These are phyloP conservation scores for Salix viminalis DNA, from an alignment of 345 rosid genomes.

Conservation along the genomic window DNA sequence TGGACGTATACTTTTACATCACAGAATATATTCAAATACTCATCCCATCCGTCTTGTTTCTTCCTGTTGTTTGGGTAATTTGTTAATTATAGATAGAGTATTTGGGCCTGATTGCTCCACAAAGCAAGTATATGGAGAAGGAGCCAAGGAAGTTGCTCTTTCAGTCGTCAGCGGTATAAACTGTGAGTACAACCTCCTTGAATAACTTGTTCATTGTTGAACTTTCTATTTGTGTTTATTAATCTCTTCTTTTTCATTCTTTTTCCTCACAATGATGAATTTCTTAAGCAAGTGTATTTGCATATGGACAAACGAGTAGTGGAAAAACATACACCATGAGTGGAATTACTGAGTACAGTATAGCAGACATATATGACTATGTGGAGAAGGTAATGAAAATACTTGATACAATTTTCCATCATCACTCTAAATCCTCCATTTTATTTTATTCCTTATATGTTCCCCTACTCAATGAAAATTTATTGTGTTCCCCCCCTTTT, in stretches of 20 bases:
- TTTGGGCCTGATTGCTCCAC: slow-evolving; percentile 66
- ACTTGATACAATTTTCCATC: background rate
- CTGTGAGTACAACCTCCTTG: slow-evolving; percentile 31
- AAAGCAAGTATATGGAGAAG: slow-evolving; percentile 70
- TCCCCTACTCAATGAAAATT: slow-evolving; percentile 3
- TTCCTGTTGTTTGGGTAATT: slow-evolving; percentile 18
- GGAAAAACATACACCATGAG: slow-evolving; percentile 94
- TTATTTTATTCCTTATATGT: background rate
- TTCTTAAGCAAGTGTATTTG: slow-evolving; percentile 83
- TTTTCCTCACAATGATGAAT: background rate
- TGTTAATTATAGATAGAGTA: slow-evolving; percentile 60
- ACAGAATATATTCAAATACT: background rate
- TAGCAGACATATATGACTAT: slow-evolving; percentile 79
- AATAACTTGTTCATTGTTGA: background rate
- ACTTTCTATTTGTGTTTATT: background rate
- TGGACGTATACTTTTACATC: background rate
- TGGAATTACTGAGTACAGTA: slow-evolving; percentile 69
- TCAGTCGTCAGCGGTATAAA: slow-evolving; percentile 83
- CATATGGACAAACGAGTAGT: slow-evolving; percentile 97
- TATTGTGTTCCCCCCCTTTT: slow-evolving; percentile 7
- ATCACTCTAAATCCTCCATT: background rate
- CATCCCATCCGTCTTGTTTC: slow-evolving; percentile 17
- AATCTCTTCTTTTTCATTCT: background rate
- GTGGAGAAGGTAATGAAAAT: slow-evolving; percentile 52
- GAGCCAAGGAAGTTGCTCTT: slow-evolving; percentile 81